phyloP scores from a whole-genome alignment of 192 early-diverging fungal genomes.

The Coemansia sp. region DNA sequence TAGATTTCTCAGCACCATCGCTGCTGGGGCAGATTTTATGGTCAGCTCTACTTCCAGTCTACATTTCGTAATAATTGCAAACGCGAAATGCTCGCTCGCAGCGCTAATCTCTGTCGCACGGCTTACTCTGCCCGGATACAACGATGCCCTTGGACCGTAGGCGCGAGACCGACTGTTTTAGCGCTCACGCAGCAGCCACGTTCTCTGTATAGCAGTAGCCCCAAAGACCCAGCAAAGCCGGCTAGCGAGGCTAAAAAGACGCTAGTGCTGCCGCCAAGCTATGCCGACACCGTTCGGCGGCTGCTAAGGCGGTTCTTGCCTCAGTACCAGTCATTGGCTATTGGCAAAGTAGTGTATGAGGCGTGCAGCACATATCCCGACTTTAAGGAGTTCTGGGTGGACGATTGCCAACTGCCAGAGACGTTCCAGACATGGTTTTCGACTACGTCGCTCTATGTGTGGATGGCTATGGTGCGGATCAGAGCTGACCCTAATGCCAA shows the following conservation, averaged over 20 bases:
- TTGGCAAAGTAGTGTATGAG: slow-evolving; percentile 37
- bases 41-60: neutral
- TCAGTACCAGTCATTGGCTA: slow-evolving; percentile 36
- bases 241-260: neutral
- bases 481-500: slow-evolving; percentile 69
- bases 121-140: neutral
- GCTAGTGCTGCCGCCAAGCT: slow-evolving; percentile 20
- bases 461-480: slow-evolving; percentile 88
- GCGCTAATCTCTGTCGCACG: neutral
- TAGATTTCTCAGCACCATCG: neutral
- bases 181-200: neutral
- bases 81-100: neutral
- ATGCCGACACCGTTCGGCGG: slow-evolving; percentile 12
- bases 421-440: slow-evolving; percentile 96
- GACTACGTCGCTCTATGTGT: slow-evolving; percentile 85
- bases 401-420: slow-evolving; percentile 64
- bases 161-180: neutral
- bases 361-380: slow-evolving; percentile 34
- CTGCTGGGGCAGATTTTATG: neutral
- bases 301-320: slow-evolving; percentile 34
- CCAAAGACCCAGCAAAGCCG: neutral
- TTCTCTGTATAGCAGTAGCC: slow-evolving; percentile 13
- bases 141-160: neutral
- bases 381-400: slow-evolving; percentile 45
- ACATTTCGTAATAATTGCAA: neutral